A percentile compares a stretch with the other conserved stretches of the same genome.
phyloP scores from a whole-genome alignment of 805 yeast genomes.

The Schizosaccharomyces osmophilus region DNA sequence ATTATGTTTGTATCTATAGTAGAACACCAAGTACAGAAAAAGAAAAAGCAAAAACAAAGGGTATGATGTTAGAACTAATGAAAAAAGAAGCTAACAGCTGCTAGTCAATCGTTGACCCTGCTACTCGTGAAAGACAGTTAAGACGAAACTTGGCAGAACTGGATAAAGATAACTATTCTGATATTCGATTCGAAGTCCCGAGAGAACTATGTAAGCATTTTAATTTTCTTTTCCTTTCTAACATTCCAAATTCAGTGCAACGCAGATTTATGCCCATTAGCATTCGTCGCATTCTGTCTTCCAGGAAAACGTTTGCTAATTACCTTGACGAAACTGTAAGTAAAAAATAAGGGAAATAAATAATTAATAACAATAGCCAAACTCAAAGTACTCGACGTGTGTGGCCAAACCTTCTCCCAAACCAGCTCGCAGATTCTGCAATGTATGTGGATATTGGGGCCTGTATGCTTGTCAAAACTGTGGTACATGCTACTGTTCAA shows the following conservation, averaged over 20 bases:
- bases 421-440: background rate
- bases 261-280: background rate
- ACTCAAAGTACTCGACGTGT: background rate
- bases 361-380: background rate
- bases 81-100: background rate
- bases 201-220: background rate
- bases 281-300: background rate
- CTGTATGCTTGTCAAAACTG: constrained; percentile 84
- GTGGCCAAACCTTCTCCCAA: background rate
- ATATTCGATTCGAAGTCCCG: background rate
- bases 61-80: background rate
- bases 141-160: background rate
- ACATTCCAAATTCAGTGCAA: background rate
- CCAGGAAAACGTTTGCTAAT: background rate
- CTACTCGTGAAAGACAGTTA: background rate
- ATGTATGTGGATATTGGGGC: constrained; percentile 71
- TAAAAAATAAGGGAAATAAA: background rate
- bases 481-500: constrained; percentile 72
- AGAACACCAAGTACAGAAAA: background rate
- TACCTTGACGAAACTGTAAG: background rate
- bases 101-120: background rate
- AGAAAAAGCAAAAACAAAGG: background rate
- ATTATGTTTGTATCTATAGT: background rate
- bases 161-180: background rate
- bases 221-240: background rate